These are phyloP conservation scores for Sporothrix mexicana DNA, from an alignment of 2,329 filamentous ascomycete species.

Conservation along the genomic window DNA sequence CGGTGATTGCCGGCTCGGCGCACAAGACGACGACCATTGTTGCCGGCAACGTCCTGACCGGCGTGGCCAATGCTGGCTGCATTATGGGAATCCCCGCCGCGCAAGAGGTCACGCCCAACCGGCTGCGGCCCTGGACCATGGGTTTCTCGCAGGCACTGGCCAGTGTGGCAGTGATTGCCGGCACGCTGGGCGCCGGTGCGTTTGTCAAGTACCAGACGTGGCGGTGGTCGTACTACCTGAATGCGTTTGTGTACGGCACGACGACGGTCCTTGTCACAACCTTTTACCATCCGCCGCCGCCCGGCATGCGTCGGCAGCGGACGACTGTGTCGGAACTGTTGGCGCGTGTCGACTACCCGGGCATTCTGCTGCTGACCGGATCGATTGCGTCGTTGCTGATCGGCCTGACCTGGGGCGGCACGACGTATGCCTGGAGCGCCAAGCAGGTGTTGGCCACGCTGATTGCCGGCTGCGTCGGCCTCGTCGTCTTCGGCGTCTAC, in stretches of 20 bases:
- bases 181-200: slow-evolving; percentile 15
- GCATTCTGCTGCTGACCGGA: slow-evolving; percentile 8
- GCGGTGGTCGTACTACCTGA: slow-evolving; percentile 24
- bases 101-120: slow-evolving; percentile 17
- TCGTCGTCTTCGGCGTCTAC: slow-evolving; percentile 5
- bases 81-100: slow-evolving; percentile 7
- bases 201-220: slow-evolving; percentile 27
- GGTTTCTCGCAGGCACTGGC: slow-evolving; percentile 17
- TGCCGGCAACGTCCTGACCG: slow-evolving; percentile 1
- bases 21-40: not conserved
- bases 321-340: not conserved
- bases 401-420: slow-evolving; percentile 21
- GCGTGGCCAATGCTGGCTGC: not conserved
- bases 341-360: not conserved
- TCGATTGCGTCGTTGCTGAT: not conserved
- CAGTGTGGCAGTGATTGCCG: not conserved
- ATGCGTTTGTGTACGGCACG: slow-evolving; percentile 23
- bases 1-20: not conserved
- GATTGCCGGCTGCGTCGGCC: slow-evolving; percentile 1
- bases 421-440: slow-evolving; percentile 8
- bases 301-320: not conserved
- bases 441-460: slow-evolving; percentile 20
- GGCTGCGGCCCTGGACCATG: slow-evolving; percentile 21
- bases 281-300: slow-evolving; percentile 14
- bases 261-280: not conserved